These are phyloP conservation scores for Citrus unshiu DNA, from an alignment of 345 rosid species.

Conservation along the genomic window DNA sequence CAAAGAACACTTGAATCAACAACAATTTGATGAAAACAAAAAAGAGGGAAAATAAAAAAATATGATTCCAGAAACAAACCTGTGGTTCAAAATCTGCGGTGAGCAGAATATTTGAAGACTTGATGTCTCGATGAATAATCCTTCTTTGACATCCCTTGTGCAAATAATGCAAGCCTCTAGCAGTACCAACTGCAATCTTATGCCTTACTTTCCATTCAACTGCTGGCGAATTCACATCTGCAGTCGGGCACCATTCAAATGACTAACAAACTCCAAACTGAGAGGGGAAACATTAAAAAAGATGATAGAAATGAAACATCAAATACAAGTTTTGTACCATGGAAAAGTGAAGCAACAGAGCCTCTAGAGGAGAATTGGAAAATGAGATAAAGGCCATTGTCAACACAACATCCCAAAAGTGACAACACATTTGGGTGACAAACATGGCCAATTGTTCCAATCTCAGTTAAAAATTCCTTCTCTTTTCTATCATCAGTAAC, in stretches of 20 bases:
- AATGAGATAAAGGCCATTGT: slow-evolving; percentile 84
- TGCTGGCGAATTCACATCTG: slow-evolving; percentile 46
- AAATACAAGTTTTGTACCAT: slow-evolving; percentile 40
- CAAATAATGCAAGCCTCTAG: slow-evolving; percentile 82
- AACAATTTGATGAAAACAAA: background rate
- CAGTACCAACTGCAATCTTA: slow-evolving; percentile 74
- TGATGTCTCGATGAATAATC: slow-evolving; percentile 94
- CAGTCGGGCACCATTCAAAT: background rate
- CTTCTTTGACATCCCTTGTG: slow-evolving; percentile 91
- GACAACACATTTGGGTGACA: slow-evolving; percentile 75
- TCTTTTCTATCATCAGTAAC: slow-evolving; percentile 81
- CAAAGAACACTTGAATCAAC: background rate
- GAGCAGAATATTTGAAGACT: slow-evolving; percentile 83
- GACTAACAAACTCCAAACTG: background rate
- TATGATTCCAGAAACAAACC: slow-evolving; percentile 20
- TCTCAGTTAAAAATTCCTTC: slow-evolving; percentile 87
- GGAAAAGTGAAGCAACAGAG: slow-evolving; percentile 89
- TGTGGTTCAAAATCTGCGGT: slow-evolving; percentile 79
- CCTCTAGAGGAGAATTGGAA: slow-evolving; percentile 84
- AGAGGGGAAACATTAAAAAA: background rate
- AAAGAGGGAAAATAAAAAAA: background rate
- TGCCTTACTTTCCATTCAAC: slow-evolving; percentile 80
- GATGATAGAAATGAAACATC: background rate
- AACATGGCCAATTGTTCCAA: slow-evolving; percentile 92
- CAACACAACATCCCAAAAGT: slow-evolving; percentile 83